Conservation (phyloP, 2,329 filamentous ascomycete species). For the Aspergillus vadensis region DNA sequence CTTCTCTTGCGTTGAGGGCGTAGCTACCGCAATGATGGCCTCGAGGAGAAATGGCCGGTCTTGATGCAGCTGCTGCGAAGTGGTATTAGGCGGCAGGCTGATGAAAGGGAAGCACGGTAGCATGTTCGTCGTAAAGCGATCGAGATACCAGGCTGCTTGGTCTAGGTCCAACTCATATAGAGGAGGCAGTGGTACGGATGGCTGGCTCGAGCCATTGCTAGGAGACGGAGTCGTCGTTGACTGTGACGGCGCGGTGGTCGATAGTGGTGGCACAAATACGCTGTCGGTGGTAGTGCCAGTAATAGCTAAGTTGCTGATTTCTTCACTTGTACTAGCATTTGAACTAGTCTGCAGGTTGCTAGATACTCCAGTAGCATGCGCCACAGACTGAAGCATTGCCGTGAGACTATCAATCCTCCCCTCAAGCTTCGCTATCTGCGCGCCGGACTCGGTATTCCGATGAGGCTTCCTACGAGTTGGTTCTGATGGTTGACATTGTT, state of each 20-base stretch:
- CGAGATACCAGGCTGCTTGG: neutral
- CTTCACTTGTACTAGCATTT: neutral
- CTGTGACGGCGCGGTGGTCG: neutral
- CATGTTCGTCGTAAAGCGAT: neutral
- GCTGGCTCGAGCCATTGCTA: neutral
- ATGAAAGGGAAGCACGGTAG: neutral
- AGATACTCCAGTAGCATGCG: neutral
- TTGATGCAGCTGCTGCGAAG: neutral
- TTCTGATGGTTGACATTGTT: conserved; percentile 2
- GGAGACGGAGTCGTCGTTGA: neutral
- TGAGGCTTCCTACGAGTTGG: neutral
- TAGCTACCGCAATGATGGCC: neutral
- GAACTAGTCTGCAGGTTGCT: neutral
- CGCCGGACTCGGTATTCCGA: neutral
- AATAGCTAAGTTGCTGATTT: neutral
- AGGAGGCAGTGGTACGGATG: neutral
- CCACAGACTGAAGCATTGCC: neutral
- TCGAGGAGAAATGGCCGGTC: neutral
- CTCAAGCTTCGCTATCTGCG: neutral
- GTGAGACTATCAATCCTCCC: neutral
- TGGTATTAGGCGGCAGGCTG: neutral
- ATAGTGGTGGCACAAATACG: neutral
- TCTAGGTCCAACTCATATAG: neutral
- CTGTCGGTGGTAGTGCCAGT: no score
- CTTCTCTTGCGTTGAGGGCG: neutral